These are phyloP conservation scores for Fusarium goolgardi DNA, from an alignment of 2,329 filamentous ascomycete genomes.

Conservation along the genomic window DNA sequence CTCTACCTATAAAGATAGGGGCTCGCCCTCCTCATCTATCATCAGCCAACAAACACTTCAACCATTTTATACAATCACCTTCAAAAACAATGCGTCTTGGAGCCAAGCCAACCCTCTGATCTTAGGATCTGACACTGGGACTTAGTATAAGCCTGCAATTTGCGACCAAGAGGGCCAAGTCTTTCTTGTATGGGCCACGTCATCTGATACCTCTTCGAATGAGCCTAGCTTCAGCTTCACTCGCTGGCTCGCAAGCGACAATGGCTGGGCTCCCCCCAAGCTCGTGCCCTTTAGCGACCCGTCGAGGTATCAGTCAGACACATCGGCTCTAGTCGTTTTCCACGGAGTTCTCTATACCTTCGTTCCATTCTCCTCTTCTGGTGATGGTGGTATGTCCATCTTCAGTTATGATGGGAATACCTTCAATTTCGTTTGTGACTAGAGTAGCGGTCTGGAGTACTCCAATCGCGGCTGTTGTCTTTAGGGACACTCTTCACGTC, in stretches of 20 bases:
- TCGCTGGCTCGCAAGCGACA: neutral
- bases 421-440: neutral
- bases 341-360: neutral
- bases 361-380: neutral
- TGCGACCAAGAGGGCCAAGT: neutral
- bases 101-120: neutral
- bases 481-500: neutral
- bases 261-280: neutral
- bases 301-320: neutral
- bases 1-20: too few species aligned
- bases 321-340: neutral
- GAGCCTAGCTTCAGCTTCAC: neutral
- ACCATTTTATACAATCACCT: neutral
- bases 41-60: neutral
- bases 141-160: neutral
- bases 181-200: neutral
- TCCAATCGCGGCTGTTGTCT: neutral
- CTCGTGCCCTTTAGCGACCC: neutral
- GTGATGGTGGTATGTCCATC: neutral
- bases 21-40: too few species aligned
- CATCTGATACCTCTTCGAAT: neutral
- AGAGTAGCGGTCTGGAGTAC: neutral
- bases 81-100: neutral
- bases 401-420: neutral
- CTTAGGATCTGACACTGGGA: neutral